Evolutionary conservation across 2,329 filamentous ascomycete genomes (phyloP).

Genomic region (Emericellopsis cladophorae): DNA sequence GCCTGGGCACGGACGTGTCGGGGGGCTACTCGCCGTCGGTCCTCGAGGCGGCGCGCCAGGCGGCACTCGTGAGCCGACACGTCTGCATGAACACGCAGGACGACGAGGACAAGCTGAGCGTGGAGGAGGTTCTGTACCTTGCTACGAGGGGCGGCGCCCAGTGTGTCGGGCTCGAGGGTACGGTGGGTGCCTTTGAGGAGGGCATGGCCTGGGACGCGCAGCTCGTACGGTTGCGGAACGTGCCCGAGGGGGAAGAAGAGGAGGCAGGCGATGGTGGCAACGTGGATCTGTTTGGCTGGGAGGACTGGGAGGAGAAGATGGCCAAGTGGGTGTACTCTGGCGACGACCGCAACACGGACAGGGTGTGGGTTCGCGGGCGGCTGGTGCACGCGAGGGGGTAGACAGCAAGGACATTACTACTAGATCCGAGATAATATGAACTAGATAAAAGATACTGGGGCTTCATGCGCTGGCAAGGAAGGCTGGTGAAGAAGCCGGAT

Average conservation of each 20-base stretch:
- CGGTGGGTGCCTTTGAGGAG: constrained; percentile 69
- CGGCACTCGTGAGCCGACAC: constrained; percentile 65
- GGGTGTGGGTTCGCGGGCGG: constrained; percentile 79
- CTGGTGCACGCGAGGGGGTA: constrained; percentile 53
- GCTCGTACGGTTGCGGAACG: constrained; percentile 51
- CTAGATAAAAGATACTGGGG: no score
- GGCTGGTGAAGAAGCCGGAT: no score
- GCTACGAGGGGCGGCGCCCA: constrained; percentile 79
- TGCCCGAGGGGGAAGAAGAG: constrained; percentile 22
- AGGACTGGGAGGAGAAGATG: constrained; percentile 73
- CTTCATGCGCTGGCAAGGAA: no score
- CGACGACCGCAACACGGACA: constrained; percentile 79
- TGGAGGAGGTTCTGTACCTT: constrained; percentile 77
- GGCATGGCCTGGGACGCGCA: constrained; percentile 91
- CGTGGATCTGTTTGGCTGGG: constrained; percentile 85
- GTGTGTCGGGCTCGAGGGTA: constrained; percentile 60
- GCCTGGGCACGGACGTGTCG: constrained; percentile 81
- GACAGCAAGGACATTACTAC: no score
- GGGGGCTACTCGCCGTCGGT: constrained; percentile 78
- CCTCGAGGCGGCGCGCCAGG: constrained; percentile 72
- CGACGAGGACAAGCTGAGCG: constrained; percentile 52
- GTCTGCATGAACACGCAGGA: constrained; percentile 38
- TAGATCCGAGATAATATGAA: no score
- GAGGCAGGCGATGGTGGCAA: constrained; percentile 34
- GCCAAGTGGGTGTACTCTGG: constrained; percentile 94